Percentiles rank a stretch among this genome's conserved stretches.
Conservation (phyloP, 1,139 yeast genomes). For the Taiozyma sp. region DNA sequence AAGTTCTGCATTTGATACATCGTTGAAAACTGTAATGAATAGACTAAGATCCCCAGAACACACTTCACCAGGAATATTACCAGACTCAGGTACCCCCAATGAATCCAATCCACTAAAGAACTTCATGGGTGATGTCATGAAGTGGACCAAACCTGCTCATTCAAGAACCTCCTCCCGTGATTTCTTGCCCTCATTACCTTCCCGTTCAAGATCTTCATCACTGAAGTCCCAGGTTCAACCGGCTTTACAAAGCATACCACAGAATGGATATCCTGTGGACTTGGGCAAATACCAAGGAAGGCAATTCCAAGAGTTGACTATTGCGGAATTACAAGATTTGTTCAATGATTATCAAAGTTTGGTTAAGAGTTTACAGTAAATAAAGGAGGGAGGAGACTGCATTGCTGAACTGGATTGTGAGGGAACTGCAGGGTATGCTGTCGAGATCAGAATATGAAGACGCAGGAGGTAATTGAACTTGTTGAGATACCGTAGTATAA, state of each 20-base stretch:
- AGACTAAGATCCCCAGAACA: not conserved
- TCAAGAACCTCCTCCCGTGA: not conserved
- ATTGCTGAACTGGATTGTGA: not conserved
- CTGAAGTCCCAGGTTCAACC: not conserved
- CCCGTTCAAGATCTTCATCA: not conserved
- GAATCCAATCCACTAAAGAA: slow-evolving; percentile 16
- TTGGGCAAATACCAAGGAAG: slow-evolving; percentile 18
- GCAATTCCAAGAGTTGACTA: slow-evolving; percentile 26
- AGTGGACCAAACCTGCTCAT: slow-evolving; percentile 12
- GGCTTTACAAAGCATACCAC: not conserved
- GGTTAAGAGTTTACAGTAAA: not conserved
- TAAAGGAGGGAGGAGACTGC: not conserved
- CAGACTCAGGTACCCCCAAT: not conserved
- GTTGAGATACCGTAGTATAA: not conserved
- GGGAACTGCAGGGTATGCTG: not conserved
- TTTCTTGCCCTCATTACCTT: not conserved
- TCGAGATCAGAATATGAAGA: not conserved
- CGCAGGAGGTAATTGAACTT: not conserved
- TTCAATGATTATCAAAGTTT: slow-evolving; percentile 24
- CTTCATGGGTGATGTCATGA: slow-evolving; percentile 18
- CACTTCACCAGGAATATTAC: not conserved
- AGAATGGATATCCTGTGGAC: slow-evolving; percentile 5
- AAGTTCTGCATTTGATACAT: slow-evolving; percentile 13
- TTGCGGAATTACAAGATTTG: slow-evolving; percentile 26
- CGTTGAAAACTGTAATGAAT: slow-evolving; percentile 11